These are phyloP conservation scores for Trichoderma arundinaceum DNA, from an alignment of 2,329 filamentous ascomycete species.

Conservation along the genomic window DNA sequence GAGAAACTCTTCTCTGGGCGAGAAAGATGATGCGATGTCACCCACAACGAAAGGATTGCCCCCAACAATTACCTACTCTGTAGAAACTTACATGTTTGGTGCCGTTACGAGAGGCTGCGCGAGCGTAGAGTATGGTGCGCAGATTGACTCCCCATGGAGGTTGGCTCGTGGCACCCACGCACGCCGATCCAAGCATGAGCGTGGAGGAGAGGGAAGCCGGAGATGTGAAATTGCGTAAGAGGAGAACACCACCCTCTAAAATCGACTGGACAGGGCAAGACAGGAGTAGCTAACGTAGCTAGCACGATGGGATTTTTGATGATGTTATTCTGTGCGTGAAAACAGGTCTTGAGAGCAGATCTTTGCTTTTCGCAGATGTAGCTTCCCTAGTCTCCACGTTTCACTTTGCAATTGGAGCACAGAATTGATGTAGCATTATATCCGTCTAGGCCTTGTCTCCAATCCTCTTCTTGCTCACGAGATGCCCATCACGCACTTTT, in stretches of 20 bases:
- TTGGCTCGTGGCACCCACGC: background rate
- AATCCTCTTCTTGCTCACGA: no score
- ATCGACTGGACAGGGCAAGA: no score
- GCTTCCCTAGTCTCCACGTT: no score
- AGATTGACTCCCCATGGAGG: background rate
- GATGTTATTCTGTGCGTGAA: no score
- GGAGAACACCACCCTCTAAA: background rate
- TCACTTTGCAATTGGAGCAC: no score
- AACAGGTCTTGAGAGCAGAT: no score
- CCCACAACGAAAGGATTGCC: background rate
- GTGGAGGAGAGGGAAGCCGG: background rate
- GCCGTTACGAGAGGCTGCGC: background rate
- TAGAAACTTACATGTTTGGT: background rate
- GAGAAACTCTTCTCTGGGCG: background rate
- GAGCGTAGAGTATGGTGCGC: background rate
- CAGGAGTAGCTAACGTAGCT: no score
- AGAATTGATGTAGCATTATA: no score
- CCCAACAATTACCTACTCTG: background rate
- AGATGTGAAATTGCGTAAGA: background rate
- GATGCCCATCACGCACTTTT: no score
- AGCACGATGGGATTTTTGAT: no score
- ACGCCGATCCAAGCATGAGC: background rate
- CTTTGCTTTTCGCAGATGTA: no score
- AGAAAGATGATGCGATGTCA: background rate
- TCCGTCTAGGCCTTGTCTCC: no score